These are phyloP conservation scores for Kentomonas sorsogonicus DNA, from an alignment of 208 protist species.

Conservation along the genomic window DNA sequence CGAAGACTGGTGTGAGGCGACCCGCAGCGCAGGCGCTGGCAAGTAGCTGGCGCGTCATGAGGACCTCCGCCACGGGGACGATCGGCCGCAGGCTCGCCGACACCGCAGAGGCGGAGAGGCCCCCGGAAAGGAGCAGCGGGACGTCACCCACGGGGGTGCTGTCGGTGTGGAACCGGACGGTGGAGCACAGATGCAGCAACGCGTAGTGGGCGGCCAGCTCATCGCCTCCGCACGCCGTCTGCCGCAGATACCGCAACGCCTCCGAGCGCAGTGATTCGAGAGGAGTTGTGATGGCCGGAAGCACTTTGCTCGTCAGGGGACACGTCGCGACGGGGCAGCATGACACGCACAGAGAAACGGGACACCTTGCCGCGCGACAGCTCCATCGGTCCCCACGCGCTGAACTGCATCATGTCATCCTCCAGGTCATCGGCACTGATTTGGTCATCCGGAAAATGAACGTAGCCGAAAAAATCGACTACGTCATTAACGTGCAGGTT, in stretches of 20 bases:
- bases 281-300: no score
- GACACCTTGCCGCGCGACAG: not conserved
- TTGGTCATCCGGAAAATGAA: no score
- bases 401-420: not conserved
- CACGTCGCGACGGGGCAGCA: no score
- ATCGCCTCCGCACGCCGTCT: conserved; percentile 48
- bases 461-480: conserved; percentile 6
- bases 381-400: not conserved
- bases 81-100: conserved; percentile 34
- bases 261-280: conserved; percentile 8
- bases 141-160: conserved; percentile 69
- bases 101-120: conserved; percentile 29
- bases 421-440: no score
- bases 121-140: conserved; percentile 45
- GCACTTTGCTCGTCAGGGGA: no score
- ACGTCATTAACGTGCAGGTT: conserved; percentile 3
- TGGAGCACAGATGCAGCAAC: conserved; percentile 62
- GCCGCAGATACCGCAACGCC: conserved; percentile 20
- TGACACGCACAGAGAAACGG: no score
- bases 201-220: conserved; percentile 56
- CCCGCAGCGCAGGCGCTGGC: conserved; percentile 1
- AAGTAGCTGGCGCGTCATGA: conserved; percentile 12
- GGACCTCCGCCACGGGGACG: conserved; percentile 47
- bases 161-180: conserved; percentile 36
- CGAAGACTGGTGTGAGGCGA: conserved; percentile 38